Evolutionary conservation across 331 rosid species (phyloP), one percentile per base, ranked within the genome.

Genomic region (Cydonia oblonga): DNA sequence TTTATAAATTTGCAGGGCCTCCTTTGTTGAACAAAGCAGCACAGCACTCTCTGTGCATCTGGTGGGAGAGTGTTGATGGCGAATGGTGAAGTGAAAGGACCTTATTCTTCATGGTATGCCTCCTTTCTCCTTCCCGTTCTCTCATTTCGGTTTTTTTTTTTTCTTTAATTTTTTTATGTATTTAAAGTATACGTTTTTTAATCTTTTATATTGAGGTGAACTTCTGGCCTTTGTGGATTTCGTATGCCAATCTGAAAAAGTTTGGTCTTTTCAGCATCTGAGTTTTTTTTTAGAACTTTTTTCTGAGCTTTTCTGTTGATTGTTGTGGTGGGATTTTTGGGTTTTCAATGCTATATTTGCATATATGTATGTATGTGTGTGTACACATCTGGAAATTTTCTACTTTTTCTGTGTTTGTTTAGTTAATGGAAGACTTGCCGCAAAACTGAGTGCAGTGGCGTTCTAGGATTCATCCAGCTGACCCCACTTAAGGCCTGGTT

Each of bases 101-200:
- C 84, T 72, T 77, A 23, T 76, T 69, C 76, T 80, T 64, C 78
- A 69, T 69, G 90, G 91, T 88, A 89, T 70, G 82, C 66, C 19
- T 70, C 42, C 54, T 11, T 81, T 77, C 75, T 73, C 71, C 74
- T 71, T 75, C 67, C 38, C 29, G 26, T 51, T 78, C 73, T 54
- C 14, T 61, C 49, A 12, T 63, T 51, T 74, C 63, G 82, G 38
- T 76, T 38, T 38, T 38, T 35, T 38, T 35, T 35, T 1, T 35
- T 8, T 9, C 0, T 51, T 9, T 61, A n/a, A n/a, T 57, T 35
- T 29, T 29, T 51, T 5, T 49, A 19, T 68, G n/a, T 72, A 49
- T 76, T 64, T 8, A 20, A 38, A 12, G 26, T 19, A 33, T 38
- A 11, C 19, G 20, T 6, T 64, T 44, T 35, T 19, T n/a, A 13